These are phyloP conservation scores for Cercophora newfieldiana DNA, from an alignment of 495 filamentous ascomycete species.

Conservation along the genomic window DNA sequence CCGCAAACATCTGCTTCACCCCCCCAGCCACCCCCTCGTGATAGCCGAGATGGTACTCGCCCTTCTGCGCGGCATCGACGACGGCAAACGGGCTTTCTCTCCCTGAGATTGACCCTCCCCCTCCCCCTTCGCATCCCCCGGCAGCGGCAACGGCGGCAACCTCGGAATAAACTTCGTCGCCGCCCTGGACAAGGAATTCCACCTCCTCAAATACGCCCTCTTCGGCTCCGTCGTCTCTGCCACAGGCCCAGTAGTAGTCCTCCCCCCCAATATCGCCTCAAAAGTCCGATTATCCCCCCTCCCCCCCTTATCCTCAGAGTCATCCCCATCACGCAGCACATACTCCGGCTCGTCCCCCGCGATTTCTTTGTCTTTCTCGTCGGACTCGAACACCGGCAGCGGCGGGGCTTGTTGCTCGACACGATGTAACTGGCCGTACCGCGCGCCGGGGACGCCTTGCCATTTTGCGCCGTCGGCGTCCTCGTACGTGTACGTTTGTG, in stretches of 20 bases:
- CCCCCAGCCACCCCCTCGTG: not conserved
- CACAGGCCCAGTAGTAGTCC: too few relatives aligned
- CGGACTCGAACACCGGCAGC: slow-evolving; percentile 11
- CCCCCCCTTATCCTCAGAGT: slow-evolving; percentile 2
- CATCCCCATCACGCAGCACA: slow-evolving; percentile 16
- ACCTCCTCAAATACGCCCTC: not conserved
- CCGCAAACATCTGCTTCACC: slow-evolving; percentile 9
- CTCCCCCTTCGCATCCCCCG: not conserved
- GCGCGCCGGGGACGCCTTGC: slow-evolving; percentile 46
- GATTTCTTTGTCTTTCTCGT: slow-evolving; percentile 5
- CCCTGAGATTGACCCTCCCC: not conserved
- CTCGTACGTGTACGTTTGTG: slow-evolving; percentile 50
- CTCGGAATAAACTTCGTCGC: not conserved
- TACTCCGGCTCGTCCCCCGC: slow-evolving; percentile 15
- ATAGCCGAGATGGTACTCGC: not conserved
- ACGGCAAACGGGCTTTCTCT: not conserved
- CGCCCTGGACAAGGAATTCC: not conserved
- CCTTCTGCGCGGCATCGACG: not conserved
- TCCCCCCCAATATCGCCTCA: not conserved
- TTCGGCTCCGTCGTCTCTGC: not conserved
- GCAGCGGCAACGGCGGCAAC: not conserved
- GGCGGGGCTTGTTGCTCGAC: slow-evolving; percentile 17
- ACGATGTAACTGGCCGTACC: slow-evolving; percentile 45
- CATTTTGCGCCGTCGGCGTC: slow-evolving; percentile 43
- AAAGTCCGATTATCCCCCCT: not conserved